Base-by-base conservation (phyloP, 2,329 filamentous ascomycete genomes). In the Calonectria pseudoturangicola region DNA sequence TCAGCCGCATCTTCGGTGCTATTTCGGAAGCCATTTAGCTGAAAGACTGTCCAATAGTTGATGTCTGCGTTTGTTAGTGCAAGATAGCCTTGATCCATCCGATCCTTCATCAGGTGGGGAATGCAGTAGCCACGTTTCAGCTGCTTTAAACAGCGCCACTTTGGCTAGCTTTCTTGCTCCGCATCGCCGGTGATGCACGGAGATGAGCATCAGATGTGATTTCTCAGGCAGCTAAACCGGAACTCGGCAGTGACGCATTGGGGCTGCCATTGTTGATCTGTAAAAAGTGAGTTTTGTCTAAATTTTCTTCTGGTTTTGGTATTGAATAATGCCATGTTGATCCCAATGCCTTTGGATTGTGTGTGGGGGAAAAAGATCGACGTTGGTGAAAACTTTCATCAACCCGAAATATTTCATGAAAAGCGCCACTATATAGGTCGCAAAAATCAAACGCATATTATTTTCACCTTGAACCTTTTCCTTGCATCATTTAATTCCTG, bases 121-220 rank as follows among this genome's bases (percentile, higher is more conserved):
- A 5, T 58, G 54, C 54, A 39, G 4, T 41, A 41, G 54, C 54
- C n/a, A 18, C 16, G 54, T 41, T 58, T 58, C 54, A 41, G 12
- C 30, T 58, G n/a, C 12, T 8, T 33, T 10, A 10, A 25, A 36
- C 6, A 21, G 33, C 12, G 3, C 54, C n/a, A 41, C 12, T 2
- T 13, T 21, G 16, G 33, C 33, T 15, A 18, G 30, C 21, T 21
- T 33, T 41, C 21, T 33, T 16, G 12, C 54, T 36, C n/a, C 21
- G 12, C 33, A 21, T 36, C 33, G 21, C 54, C 33, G 28, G 2
- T 25, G 15, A 41, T 8, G 30, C 36, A 16, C 51, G 51, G 51
- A 56, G 50, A 54, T 18, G 18, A 4, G 15, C 18, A n/a, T 10
- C n/a, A 47, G n/a, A 21, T 13, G n/a, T 47, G 3, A 47, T 10